phyloP scores from a whole-genome alignment of 768 basidiomycete species.

The Lactarius tabidus region DNA sequence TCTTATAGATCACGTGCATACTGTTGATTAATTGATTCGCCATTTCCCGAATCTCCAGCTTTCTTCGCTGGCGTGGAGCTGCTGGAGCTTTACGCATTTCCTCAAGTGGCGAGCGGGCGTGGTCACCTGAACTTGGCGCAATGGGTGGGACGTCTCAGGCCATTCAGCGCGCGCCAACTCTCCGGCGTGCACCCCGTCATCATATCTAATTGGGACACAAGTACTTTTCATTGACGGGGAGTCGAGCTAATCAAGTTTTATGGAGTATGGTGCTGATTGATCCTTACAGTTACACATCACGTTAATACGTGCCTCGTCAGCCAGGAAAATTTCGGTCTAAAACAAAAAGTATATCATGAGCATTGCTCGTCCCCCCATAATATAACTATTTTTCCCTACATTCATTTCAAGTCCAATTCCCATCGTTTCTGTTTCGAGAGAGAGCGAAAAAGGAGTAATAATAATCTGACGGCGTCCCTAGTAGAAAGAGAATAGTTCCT shows the following conservation, averaged over 20 bases:
- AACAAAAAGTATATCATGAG: too few species aligned
- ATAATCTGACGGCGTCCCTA: not conserved
- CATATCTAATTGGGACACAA: not conserved
- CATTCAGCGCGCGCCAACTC: not conserved
- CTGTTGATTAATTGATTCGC: constrained; percentile 44
- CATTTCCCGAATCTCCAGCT: not conserved
- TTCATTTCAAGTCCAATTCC: not conserved
- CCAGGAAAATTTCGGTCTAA: too few species aligned
- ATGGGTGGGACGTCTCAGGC: constrained; percentile 3
- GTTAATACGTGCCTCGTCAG: too few species aligned
- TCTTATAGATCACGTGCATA: not conserved
- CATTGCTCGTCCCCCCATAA: too few species aligned
- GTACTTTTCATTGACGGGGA: not conserved
- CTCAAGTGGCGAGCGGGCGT: too few species aligned
- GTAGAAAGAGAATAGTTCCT: not conserved
- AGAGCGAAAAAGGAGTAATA: not conserved
- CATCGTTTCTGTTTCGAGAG: not conserved
- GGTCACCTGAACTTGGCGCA: not conserved
- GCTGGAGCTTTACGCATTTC: not conserved
- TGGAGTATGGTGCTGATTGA: too few species aligned
- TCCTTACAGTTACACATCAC: too few species aligned
- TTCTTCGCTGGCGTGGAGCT: not conserved
- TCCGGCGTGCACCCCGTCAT: constrained; percentile 34
- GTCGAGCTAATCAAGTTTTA: not conserved
- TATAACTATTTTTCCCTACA: not conserved